Conservation (phyloP, 257 asterid species). For the Plantago elongata region DNA sequence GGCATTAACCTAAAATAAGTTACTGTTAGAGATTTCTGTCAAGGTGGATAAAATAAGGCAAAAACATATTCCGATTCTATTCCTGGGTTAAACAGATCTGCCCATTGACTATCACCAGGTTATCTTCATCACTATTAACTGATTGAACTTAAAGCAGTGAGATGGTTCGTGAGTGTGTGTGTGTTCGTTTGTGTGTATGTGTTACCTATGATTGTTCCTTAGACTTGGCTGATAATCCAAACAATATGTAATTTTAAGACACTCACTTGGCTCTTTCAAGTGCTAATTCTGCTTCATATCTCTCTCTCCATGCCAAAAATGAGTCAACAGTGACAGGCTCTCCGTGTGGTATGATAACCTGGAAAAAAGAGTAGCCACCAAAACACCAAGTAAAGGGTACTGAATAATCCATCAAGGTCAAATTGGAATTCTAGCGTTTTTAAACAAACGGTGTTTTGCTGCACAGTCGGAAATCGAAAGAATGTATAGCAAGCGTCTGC, state of each 20-base stretch:
- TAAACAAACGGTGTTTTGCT: not conserved
- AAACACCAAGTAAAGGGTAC: constrained; percentile 17
- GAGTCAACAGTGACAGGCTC: constrained; percentile 92
- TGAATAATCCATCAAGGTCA: constrained; percentile 8
- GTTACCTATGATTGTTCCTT: constrained; percentile 1
- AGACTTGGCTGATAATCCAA: constrained; percentile 14
- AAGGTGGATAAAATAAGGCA: constrained; percentile 5
- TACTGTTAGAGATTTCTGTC: constrained; percentile 10
- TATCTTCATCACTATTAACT: constrained; percentile 11
- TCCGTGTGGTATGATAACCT: constrained; percentile 94
- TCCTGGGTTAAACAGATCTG: constrained; percentile 6
- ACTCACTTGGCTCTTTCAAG: constrained; percentile 97
- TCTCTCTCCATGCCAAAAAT: constrained; percentile 97
- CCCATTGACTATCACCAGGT: not conserved
- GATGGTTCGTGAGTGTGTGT: too few species aligned
- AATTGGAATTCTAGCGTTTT: not conserved
- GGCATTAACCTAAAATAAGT: constrained; percentile 75
- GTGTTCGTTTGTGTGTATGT: too few species aligned
- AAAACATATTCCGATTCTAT: not conserved
- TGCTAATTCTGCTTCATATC: constrained; percentile 97
- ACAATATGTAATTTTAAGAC: constrained; percentile 13
- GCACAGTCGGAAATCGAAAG: not conserved
- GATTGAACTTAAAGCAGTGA: too few species aligned
- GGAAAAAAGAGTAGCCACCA: constrained; percentile 31
- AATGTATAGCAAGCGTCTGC: not conserved